A percentile compares a stretch with the other conserved stretches of the same genome.
Evolutionary conservation across 2,329 filamentous ascomycete genomes (phyloP).

Genomic region (Trichoderma sp.): DNA sequence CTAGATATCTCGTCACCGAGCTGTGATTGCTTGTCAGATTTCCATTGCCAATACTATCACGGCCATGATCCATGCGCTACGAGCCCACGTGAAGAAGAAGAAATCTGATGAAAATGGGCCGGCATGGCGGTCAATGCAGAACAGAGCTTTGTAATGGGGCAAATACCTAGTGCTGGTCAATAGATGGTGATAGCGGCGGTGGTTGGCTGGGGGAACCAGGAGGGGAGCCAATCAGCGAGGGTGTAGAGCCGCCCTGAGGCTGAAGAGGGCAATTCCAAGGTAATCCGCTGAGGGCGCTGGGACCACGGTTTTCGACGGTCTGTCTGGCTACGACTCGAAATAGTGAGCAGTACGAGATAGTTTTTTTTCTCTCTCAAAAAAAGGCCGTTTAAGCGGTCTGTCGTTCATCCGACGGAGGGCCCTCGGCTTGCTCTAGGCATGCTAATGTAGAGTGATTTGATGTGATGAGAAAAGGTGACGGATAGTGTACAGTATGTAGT

Average conservation of each 20-base stretch:
- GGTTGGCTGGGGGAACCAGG: conserved; percentile 10
- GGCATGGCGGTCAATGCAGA: conserved; percentile 1
- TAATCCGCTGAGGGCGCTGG: background rate
- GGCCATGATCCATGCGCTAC: background rate
- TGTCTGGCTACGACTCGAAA: background rate
- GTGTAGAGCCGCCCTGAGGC: conserved; percentile 23
- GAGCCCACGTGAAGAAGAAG: background rate
- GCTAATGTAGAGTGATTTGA: conserved; percentile 16
- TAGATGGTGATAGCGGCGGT: conserved; percentile 4
- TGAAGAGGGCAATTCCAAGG: conserved; percentile 20
- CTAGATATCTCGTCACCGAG: background rate
- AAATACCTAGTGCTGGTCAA: background rate
- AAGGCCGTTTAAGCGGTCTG: background rate
- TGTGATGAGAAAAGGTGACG: conserved; percentile 7
- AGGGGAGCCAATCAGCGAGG: conserved; percentile 20
- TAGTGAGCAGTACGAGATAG: background rate
- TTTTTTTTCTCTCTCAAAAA: too few relatives aligned
- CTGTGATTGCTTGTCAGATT: background rate
- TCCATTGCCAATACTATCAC: background rate
- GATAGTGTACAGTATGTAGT: background rate
- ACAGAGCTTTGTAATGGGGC: background rate
- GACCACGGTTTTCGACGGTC: background rate
- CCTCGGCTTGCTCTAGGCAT: background rate
- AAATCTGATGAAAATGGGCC: background rate
- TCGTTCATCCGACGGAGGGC: background rate